Conservation (phyloP, 2,329 filamentous ascomycete genomes). For the Botrytis aclada region DNA sequence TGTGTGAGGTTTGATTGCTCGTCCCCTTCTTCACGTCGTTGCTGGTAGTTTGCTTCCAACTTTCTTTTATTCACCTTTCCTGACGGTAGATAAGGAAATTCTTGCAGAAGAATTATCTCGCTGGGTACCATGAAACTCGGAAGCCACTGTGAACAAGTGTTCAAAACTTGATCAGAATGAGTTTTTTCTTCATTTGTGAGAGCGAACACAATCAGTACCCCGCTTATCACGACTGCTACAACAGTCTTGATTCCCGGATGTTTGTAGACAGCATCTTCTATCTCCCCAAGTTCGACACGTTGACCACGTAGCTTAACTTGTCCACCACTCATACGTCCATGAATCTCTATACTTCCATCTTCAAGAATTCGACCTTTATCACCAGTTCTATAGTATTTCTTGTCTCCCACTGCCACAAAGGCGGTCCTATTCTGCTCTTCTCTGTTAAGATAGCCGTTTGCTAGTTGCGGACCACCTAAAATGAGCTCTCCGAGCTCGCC, state of each 20-base stretch:
- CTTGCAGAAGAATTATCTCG: constrained; percentile 61
- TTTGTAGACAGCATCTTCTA: constrained; percentile 67
- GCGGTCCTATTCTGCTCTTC: constrained; percentile 68
- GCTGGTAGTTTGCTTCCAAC: constrained; percentile 56
- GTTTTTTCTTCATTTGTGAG: constrained; percentile 41
- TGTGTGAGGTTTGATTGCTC: constrained; percentile 33
- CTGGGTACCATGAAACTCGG: constrained; percentile 80
- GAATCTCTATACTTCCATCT: constrained; percentile 73
- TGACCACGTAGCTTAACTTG: constrained; percentile 88
- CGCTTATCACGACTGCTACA: constrained; percentile 63
- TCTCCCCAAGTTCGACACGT: constrained; percentile 74
- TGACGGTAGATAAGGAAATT: constrained; percentile 73
- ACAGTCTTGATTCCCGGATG: constrained; percentile 61
- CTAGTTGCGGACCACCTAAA: constrained; percentile 76
- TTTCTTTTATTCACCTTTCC: constrained; percentile 76
- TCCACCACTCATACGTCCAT: constrained; percentile 74
- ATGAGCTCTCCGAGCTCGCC: constrained; percentile 60
- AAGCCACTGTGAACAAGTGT: constrained; percentile 69
- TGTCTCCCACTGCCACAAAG: constrained; percentile 64
- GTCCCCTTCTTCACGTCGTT: constrained; percentile 24
- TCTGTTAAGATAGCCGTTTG: constrained; percentile 77
- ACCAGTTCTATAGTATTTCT: constrained; percentile 76
- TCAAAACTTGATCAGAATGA: constrained; percentile 47
- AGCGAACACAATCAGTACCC: constrained; percentile 68
- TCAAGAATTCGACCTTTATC: constrained; percentile 71